Conservation (phyloP, 805 yeast genomes). For the Yarrowia hollandica region DNA sequence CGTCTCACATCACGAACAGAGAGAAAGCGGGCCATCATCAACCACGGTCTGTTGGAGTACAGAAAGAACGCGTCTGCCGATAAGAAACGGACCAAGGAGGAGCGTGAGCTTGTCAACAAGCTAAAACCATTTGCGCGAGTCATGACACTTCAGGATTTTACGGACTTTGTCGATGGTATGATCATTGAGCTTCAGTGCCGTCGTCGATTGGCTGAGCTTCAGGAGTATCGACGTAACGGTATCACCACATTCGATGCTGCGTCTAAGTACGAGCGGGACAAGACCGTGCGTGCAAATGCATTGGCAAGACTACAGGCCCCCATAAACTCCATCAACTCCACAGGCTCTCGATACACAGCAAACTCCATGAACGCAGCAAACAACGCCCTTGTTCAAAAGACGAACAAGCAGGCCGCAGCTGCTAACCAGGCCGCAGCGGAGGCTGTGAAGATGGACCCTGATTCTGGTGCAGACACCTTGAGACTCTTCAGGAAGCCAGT, state of each 20-base stretch:
- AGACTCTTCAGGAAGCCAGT: conserved; percentile 39
- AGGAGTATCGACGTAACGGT: conserved; percentile 91
- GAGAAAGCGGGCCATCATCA: conserved; percentile 76
- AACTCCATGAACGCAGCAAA: conserved; percentile 30
- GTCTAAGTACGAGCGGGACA: conserved; percentile 82
- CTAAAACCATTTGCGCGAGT: conserved; percentile 79
- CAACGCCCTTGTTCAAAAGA: conserved; percentile 9
- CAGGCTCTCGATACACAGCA: conserved; percentile 30
- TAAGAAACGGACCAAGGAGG: conserved; percentile 84
- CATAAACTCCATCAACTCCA: conserved; percentile 9
- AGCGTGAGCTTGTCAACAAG: conserved; percentile 73
- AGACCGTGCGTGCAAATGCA: conserved; percentile 62
- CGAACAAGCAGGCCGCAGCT: conserved; percentile 27
- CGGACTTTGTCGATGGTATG: conserved; percentile 68
- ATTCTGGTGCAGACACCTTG: conserved; percentile 18
- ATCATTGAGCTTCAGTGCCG: conserved; percentile 76
- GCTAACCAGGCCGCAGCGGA: conserved; percentile 13
- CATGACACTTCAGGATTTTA: conserved; percentile 79
- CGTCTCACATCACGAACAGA: conserved; percentile 90
- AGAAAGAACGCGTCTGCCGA: conserved; percentile 77
- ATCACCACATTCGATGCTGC: conserved; percentile 83
- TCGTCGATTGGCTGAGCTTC: conserved; percentile 81
- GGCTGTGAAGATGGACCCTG: conserved; percentile 1
- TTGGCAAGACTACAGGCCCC: conserved; percentile 50
- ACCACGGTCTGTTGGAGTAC: conserved; percentile 79